Evolutionary conservation across 257 asterid genomes (phyloP).

Genomic region (Linaria vulgaris): DNA sequence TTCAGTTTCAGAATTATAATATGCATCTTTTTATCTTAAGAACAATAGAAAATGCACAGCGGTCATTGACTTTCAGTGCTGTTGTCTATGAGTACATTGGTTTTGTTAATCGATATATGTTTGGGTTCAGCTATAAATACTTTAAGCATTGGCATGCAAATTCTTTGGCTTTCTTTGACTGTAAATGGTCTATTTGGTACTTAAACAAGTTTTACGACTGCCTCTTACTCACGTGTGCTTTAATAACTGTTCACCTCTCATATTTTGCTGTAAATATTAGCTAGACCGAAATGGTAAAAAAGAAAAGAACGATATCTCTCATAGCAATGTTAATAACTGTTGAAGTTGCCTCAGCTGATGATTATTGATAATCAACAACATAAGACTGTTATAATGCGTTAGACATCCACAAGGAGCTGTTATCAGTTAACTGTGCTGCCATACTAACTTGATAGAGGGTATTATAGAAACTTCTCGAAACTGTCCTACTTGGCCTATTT

Average conservation of each 20-base stretch:
- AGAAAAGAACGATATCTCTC: background rate
- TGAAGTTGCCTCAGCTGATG: background rate
- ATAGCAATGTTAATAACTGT: background rate
- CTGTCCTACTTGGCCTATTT: background rate
- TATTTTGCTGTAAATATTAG: background rate
- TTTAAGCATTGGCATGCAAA: background rate
- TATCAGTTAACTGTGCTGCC: too few species aligned
- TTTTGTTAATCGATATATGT: background rate
- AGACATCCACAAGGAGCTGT: too few species aligned
- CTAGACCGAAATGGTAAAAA: background rate
- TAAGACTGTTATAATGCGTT: too few species aligned
- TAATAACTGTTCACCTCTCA: background rate
- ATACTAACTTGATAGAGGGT: too few species aligned
- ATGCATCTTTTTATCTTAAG: background rate
- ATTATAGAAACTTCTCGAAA: too few species aligned
- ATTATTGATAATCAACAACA: too few species aligned
- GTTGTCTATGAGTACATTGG: background rate
- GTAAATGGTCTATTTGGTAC: background rate
- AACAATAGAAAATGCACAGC: background rate
- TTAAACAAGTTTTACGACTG: background rate
- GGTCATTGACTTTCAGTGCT: background rate
- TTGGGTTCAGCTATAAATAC: background rate
- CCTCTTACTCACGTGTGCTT: background rate
- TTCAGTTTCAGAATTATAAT: background rate
- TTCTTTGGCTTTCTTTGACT: background rate